Base-by-base conservation (phyloP, 495 filamentous ascomycete genomes). In the Cercophora scortea region DNA sequence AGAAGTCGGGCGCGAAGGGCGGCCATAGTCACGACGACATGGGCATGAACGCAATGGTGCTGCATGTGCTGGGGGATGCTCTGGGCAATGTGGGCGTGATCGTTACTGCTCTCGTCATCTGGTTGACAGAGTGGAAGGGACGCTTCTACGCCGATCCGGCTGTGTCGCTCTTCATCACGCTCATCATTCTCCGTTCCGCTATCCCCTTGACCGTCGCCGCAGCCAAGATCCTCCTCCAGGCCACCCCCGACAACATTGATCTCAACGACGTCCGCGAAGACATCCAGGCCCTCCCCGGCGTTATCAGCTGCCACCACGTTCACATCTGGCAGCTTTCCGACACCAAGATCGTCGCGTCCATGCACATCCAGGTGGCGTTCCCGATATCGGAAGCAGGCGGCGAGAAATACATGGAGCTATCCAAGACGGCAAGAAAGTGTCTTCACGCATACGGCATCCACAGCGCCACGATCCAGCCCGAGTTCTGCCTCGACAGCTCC, bases 311-410 rank as follows among this genome's bases (percentile, higher is more conserved):
- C 52, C 93, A 98, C 70, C 90, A 98, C 61, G 76, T 98, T 10
- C 93, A 98, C 66, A 90, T 98, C 54, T 98, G 93, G 93, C 92
- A 96, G 66, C 79, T 98, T 32, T 93, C 84, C 41, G 92, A 96
- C 61, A 89, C 90, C 11, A 95, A 96, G 71, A 75, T 94, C 34
- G 84, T 98, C 16, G 90, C 94, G 4, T 89, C 85, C 0, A 78
- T 98, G 61, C 93, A 98, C 64, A 86, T 98, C 45, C 88, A 94
- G 63, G 85, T 97, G 11, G 83, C 82, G 38, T 84, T 84, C 58
- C 74, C 79, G 6, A 72, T 78, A 17, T 86, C 82, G 25, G 85
- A 90, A 58, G 81, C 82, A 42, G 83, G 83, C 6, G 86, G 81
- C 1, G 84, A 85, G 63, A 77, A 82, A 49, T 98, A 96, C 64